Evolutionary conservation across 2,329 filamentous ascomycete genomes (phyloP).

Genomic region (Teratosphaeria epicoccoides): DNA sequence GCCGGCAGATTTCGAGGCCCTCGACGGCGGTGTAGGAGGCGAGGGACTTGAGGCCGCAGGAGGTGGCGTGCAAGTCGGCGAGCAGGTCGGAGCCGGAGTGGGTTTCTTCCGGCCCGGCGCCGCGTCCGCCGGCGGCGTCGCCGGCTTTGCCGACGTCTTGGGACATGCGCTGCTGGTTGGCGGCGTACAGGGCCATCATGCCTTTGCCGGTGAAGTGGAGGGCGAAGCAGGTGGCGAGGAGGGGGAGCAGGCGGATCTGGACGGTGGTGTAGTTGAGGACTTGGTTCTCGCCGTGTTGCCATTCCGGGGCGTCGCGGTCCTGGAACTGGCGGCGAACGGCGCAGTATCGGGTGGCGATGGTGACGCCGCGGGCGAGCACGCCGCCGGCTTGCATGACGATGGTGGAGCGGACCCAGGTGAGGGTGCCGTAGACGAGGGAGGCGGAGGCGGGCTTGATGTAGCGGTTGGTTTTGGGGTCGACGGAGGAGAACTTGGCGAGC

Average conservation of each 20-base stretch:
- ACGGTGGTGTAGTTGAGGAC: constrained; percentile 77
- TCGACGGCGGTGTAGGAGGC: constrained; percentile 63
- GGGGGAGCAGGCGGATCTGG: constrained; percentile 59
- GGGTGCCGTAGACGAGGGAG: constrained; percentile 60
- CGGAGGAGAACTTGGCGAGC: constrained; percentile 58
- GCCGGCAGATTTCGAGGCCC: constrained; percentile 62
- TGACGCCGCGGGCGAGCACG: constrained; percentile 63
- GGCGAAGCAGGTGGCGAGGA: constrained; percentile 66
- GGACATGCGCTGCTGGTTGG: constrained; percentile 58
- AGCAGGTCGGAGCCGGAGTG: constrained; percentile 56
- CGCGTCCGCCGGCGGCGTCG: constrained; percentile 41
- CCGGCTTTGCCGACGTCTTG: constrained; percentile 32
- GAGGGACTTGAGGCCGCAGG: constrained; percentile 64
- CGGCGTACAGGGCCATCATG: constrained; percentile 64
- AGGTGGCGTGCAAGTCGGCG: constrained; percentile 66
- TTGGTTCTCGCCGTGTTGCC: constrained; percentile 54
- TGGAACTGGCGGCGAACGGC: constrained; percentile 69
- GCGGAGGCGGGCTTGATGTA: constrained; percentile 58
- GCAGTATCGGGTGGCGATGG: constrained; percentile 65
- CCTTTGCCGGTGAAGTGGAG: constrained; percentile 66
- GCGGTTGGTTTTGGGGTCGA: constrained; percentile 57
- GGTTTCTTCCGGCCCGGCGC: constrained; percentile 57
- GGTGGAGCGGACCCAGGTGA: constrained; percentile 63
- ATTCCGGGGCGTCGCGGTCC: constrained; percentile 55
- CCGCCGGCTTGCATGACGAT: constrained; percentile 65